Base-by-base conservation (phyloP, 768 basidiomycete genomes). In the Gyrodon lividus region DNA sequence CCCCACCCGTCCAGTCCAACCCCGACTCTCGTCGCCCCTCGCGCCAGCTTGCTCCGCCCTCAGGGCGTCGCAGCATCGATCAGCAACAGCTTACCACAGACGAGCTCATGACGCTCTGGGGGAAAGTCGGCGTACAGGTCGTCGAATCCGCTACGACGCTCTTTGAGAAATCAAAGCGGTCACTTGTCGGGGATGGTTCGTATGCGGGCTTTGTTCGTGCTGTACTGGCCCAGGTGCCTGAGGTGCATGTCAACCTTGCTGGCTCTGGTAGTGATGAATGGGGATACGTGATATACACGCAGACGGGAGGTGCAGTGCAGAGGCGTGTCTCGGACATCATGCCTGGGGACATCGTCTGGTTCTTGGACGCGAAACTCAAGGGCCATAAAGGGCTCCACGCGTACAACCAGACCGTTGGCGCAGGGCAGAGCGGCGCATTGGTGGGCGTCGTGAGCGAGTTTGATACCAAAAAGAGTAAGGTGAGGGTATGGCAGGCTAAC, bases 381-480 rank as follows among this genome's bases (percentile, higher is more conserved):
- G 84, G 84, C 2, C 77, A 81, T 62, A 96, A 92, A 66, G 89
- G 87, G 3, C 64, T 97, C 45, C 81, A 86, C 40, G 73, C 76
- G 45, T 96, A 97, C 66, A 76, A 78, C 50, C 84, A 84, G 68
- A 72, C 65, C 13, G 77, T 74, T 8, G 82, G 82, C 3, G 76
- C 67, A 34, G 76, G 77, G 4, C 80, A 77, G 37, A 64, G 66
- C 10, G 73, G 74, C 4, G 79, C 82, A 20, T 58, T 92, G 6
- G 73, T 90, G 31, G 94, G 86, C 8, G 72, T 97, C 40, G 81
- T 95, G 47, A 78, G 76, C 43, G 93, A 95, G 63, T 89, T 86
- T 65, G 94, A 97, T 59, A 69, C 71, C 34, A 93, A 90, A 81
- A 95, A 94, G 75, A 80, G 79, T 54, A 97, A 97, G 74, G 74